Conservation (phyloP, 768 basidiomycete species). For the Naganishia onofrii region DNA sequence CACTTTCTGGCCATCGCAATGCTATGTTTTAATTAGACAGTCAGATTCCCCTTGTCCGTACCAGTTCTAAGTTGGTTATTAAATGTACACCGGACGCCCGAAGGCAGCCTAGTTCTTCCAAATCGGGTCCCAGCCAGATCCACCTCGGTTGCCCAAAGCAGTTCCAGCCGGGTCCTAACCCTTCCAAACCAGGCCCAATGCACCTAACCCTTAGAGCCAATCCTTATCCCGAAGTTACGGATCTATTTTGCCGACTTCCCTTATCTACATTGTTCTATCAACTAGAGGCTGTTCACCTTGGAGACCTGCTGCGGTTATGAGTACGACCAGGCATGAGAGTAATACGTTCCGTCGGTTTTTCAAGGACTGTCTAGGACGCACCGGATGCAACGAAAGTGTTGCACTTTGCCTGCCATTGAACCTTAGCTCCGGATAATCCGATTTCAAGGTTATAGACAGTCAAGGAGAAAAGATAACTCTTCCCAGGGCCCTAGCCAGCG, state of each 20-base stretch:
- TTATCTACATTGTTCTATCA: too few relatives aligned
- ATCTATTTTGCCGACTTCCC: too few relatives aligned
- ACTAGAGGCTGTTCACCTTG: too few relatives aligned
- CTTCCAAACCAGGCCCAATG: too few relatives aligned
- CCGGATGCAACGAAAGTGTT: slow-evolving; percentile 69
- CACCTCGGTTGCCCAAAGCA: slow-evolving; percentile 62
- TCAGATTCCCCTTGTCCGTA: slow-evolving; percentile 78
- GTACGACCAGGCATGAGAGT: too few relatives aligned
- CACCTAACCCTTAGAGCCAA: too few relatives aligned
- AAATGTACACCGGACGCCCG: slow-evolving; percentile 64
- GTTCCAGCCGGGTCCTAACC: slow-evolving; percentile 60
- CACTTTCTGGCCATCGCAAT: slow-evolving; percentile 51
- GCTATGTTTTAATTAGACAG: slow-evolving; percentile 82
- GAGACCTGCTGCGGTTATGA: too few relatives aligned
- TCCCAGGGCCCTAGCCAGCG: slow-evolving; percentile 68
- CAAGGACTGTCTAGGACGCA: slow-evolving; percentile 73
- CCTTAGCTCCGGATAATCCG: slow-evolving; percentile 72
- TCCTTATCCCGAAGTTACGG: too few relatives aligned
- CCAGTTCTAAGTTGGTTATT: slow-evolving; percentile 73
- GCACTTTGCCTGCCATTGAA: slow-evolving; percentile 70
- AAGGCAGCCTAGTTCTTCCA: slow-evolving; percentile 61
- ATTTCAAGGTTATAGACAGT: slow-evolving; percentile 71
- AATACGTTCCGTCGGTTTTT: slow-evolving; percentile 54
- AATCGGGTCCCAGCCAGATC: slow-evolving; percentile 55
- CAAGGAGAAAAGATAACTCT: slow-evolving; percentile 78